A percentile compares a stretch with the other conserved stretches of the same genome.
Evolutionary conservation across 306 rosid species (phyloP).

Genomic region (Begonia loranthoides): DNA sequence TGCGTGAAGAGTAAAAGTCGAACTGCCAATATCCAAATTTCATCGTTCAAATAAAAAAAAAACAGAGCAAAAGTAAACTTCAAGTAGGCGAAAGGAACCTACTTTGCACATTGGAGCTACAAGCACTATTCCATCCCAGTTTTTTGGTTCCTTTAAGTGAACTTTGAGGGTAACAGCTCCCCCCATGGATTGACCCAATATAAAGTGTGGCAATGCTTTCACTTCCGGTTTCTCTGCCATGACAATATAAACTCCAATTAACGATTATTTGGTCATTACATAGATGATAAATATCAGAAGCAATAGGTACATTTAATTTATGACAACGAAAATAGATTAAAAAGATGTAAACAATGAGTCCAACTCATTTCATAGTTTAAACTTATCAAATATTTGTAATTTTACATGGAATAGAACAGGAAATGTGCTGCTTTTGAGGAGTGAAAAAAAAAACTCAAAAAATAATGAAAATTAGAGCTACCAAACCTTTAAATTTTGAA

Average conservation of each 20-base stretch:
- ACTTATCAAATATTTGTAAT: too few relatives aligned
- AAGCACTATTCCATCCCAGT: slow-evolving; percentile 79
- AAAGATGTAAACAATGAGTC: background rate
- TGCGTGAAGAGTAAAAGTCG: too few relatives aligned
- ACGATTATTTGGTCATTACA: background rate
- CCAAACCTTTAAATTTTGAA: slow-evolving; percentile 45
- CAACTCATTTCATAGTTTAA: too few relatives aligned
- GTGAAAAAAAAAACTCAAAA: too few relatives aligned
- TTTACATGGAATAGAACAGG: too few relatives aligned
- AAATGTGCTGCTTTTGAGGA: too few relatives aligned
- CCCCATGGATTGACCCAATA: slow-evolving; percentile 91
- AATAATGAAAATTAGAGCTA: background rate
- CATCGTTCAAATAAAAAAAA: too few relatives aligned
- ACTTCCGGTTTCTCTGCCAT: slow-evolving; percentile 53
- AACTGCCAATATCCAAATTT: too few relatives aligned
- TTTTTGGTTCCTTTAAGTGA: slow-evolving; percentile 66
- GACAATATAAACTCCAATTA: slow-evolving; percentile 7
- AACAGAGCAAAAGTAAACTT: too few relatives aligned
- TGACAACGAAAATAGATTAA: background rate
- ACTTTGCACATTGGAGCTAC: slow-evolving; percentile 99
- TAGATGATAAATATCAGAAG: too few relatives aligned
- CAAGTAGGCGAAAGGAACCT: slow-evolving; percentile 8
- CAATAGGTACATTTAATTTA: too few relatives aligned
- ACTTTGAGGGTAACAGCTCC: slow-evolving; percentile 88
- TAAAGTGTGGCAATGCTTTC: slow-evolving; percentile 49